phyloP scores from a whole-genome alignment of 805 yeast genomes.

The Cyberlindnera subsufficiens region DNA sequence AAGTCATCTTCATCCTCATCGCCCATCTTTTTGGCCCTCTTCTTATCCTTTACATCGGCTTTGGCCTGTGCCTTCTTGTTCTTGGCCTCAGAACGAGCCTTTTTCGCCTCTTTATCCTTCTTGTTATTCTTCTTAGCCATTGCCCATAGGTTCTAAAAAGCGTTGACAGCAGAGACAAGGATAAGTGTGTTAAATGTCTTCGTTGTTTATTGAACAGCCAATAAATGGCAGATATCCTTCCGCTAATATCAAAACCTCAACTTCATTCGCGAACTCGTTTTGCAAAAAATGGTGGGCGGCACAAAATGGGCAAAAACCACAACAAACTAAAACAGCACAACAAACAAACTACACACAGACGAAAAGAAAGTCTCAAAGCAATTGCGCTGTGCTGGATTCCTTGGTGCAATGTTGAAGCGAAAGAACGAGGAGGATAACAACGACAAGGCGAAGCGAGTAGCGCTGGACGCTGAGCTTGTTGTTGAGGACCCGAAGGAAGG shows the following conservation, averaged over 20 bases:
- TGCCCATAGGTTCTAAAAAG: neutral
- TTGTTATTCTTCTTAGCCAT: slow-evolving; percentile 83
- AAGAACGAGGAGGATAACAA: slow-evolving; percentile 55
- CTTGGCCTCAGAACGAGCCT: slow-evolving; percentile 82
- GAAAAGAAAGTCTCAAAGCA: neutral
- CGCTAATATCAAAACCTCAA: neutral
- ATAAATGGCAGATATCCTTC: neutral
- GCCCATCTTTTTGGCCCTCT: slow-evolving; percentile 65
- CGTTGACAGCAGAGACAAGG: no score
- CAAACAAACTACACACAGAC: neutral
- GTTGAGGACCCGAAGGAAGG: slow-evolving; percentile 20
- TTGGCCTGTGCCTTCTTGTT: slow-evolving; percentile 69
- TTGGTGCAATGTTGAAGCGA: slow-evolving; percentile 37
- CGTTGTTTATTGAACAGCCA: neutral
- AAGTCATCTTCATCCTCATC: slow-evolving; percentile 81
- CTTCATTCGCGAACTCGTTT: neutral
- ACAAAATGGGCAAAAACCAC: neutral
- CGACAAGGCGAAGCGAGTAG: slow-evolving; percentile 53
- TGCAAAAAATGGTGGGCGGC: neutral
- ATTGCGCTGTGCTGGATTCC: no score
- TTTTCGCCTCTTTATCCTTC: slow-evolving; percentile 85
- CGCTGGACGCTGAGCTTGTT: slow-evolving; percentile 57
- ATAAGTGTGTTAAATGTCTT: no score
- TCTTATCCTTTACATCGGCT: slow-evolving; percentile 69
- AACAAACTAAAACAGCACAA: neutral